These are phyloP conservation scores for Zoysia matrella DNA, from an alignment of 202 grass and related monocot species.

Conservation along the genomic window DNA sequence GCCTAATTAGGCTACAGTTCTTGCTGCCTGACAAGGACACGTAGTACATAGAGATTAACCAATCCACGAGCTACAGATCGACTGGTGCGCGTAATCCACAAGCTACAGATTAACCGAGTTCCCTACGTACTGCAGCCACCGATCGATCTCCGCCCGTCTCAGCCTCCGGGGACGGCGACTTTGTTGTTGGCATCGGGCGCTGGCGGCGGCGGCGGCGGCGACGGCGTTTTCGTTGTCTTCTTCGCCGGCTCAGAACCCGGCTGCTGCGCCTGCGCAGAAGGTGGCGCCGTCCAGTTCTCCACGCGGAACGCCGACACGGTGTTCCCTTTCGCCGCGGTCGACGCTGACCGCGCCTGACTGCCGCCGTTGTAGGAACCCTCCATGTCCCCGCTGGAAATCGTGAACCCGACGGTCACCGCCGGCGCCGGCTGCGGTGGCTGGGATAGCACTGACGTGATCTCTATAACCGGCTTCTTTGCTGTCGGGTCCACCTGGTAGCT, in stretches of 20 bases:
- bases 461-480: slow-evolving; percentile 59
- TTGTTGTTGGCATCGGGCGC: too few relatives aligned
- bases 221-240: slow-evolving; percentile 1
- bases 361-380: slow-evolving; percentile 53
- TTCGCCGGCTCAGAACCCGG: slow-evolving; percentile 1
- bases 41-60: too few relatives aligned
- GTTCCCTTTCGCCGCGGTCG: slow-evolving; percentile 38
- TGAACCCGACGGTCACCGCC: slow-evolving; percentile 51
- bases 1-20: too few relatives aligned
- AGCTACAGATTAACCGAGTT: too few relatives aligned
- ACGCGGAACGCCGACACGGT: slow-evolving; percentile 57
- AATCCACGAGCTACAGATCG: too few relatives aligned
- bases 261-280: neutral
- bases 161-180: too few relatives aligned
- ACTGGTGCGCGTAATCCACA: too few relatives aligned
- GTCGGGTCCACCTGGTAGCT: slow-evolving; percentile 70
- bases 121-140: too few relatives aligned
- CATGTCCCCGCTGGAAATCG: slow-evolving; percentile 67
- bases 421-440: slow-evolving; percentile 9
- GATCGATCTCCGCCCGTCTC: too few relatives aligned
- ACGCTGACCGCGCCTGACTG: slow-evolving; percentile 19
- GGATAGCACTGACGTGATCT: slow-evolving; percentile 41
- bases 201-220: too few relatives aligned
- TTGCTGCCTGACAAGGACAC: too few relatives aligned
- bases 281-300: slow-evolving; percentile 65